Conservation (phyloP, 2,329 filamentous ascomycete genomes). For the Mariannaea sp. region DNA sequence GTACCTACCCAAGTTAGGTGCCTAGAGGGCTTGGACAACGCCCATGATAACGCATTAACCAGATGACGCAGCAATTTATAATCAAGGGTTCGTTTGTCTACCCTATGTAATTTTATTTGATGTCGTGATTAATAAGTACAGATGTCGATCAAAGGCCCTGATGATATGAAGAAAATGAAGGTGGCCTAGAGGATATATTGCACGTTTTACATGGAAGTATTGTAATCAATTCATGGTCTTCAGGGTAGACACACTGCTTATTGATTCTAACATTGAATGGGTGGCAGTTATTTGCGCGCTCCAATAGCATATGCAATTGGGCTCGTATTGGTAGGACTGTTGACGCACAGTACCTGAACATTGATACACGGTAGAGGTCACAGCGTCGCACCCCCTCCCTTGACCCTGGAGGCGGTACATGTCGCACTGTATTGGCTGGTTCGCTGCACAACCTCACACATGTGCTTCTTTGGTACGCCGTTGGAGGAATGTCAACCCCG, state of each 20-base stretch:
- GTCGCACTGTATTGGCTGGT: constrained; percentile 12
- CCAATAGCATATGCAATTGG: too few species aligned
- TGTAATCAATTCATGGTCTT: too few species aligned
- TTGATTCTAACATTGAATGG: too few species aligned
- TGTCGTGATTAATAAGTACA: too few species aligned
- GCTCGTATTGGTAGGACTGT: too few species aligned
- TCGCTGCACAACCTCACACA: constrained; percentile 11
- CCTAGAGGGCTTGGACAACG: too few species aligned
- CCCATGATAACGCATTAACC: too few species aligned
- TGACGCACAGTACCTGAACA: background rate
- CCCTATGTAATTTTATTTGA: background rate
- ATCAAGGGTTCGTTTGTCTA: background rate
- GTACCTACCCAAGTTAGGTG: too few species aligned
- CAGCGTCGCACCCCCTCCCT: constrained; percentile 1
- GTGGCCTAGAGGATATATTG: background rate
- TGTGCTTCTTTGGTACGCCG: background rate
- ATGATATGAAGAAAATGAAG: background rate
- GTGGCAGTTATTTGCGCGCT: too few species aligned
- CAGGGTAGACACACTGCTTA: background rate
- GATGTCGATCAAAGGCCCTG: background rate
- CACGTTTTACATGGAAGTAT: too few species aligned
- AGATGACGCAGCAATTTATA: background rate
- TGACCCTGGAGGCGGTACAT: background rate
- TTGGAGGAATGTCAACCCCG: constrained; percentile 20
- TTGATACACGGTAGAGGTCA: background rate